Evolutionary conservation across 495 filamentous ascomycete species (phyloP), one percentile per base, ranked within the genome.

Genomic region (Penicillium paradoxum): DNA sequence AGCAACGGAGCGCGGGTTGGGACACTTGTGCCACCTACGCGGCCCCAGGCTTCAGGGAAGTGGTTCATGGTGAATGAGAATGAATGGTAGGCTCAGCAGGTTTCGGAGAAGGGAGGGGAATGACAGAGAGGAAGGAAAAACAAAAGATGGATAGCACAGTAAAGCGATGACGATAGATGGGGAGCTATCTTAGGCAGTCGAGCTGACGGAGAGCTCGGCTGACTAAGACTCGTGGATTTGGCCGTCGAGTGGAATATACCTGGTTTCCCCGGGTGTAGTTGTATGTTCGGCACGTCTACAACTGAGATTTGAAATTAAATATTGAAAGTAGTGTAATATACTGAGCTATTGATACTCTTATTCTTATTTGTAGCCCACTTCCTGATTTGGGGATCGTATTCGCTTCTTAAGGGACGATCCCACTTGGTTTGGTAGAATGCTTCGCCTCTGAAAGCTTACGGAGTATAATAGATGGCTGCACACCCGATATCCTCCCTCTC

Each of bases 1-100:
- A 63, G 70, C 55, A 49, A 63, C 38, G 63, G 66, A 58, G 44
- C 50, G 57, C 50, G 52, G 51, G 39, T 41, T 51, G 53, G 52
- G 62, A 62, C 41, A 60, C 52, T 58, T 51, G 43, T 34, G 57
- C 22, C 59, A 73, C 84, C 66, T 89, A 97, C 93, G 74, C 92
- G 87, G 67, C 92, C 92, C 92, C 92, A 97, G 61, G 85, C 85
- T 83, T 95, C 88, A 53, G 92, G 92, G 67, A 89, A 82, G 74
- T 97, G 92, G 71, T 97, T 91, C 92, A 97, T 97, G 51, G 52
- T 72, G 62, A 50, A 51, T 47, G 37, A 21, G 41, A 37, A 33
- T 19, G 9, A 11, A 21, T 47, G 29, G 21, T 27, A 49, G 27
- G 0, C 13, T 8, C 14, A 10, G n/a, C 9, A 32, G 15, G n/a